phyloP scores from a whole-genome alignment of 2,329 filamentous ascomycete genomes.

The Colletotrichum melonis region DNA sequence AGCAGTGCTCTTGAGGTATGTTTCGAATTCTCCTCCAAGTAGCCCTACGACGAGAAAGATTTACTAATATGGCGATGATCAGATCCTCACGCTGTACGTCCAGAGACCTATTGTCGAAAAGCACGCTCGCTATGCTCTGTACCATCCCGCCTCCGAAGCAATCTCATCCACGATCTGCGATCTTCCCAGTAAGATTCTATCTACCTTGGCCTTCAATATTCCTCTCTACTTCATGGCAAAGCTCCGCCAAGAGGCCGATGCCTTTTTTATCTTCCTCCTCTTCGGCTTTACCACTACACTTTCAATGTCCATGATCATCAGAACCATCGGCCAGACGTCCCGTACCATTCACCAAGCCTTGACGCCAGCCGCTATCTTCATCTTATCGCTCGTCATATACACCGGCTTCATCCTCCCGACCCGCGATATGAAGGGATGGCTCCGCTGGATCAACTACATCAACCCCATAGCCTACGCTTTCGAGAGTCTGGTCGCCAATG shows the following conservation, averaged over 20 bases:
- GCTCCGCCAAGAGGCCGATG: constrained; percentile 63
- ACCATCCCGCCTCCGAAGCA: constrained; percentile 43
- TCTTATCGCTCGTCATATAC: constrained; percentile 65
- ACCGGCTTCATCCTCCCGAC: constrained; percentile 63
- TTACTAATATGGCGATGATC: neutral
- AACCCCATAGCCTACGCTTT: constrained; percentile 69
- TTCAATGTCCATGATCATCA: constrained; percentile 61
- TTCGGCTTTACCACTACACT: constrained; percentile 61
- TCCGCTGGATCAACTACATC: constrained; percentile 67
- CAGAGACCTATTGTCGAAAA: constrained; percentile 43
- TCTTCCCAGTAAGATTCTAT: constrained; percentile 48
- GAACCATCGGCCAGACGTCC: constrained; percentile 61
- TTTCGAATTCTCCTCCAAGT: too few relatives aligned
- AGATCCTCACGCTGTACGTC: constrained; percentile 39
- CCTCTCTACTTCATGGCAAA: constrained; percentile 75
- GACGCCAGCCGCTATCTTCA: constrained; percentile 61
- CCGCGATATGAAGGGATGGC: constrained; percentile 50
- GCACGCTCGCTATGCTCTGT: constrained; percentile 43
- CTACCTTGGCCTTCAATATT: constrained; percentile 69
- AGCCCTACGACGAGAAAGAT: too few relatives aligned
- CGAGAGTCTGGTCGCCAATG: constrained; percentile 75
- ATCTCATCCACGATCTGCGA: constrained; percentile 27
- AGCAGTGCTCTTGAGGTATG: constrained; percentile 38
- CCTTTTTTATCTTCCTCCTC: constrained; percentile 65
- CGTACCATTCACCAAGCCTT: constrained; percentile 64